Evolutionary conservation across 176 grass and related monocot species (phyloP).

Genomic region (Triticum monococcum): DNA sequence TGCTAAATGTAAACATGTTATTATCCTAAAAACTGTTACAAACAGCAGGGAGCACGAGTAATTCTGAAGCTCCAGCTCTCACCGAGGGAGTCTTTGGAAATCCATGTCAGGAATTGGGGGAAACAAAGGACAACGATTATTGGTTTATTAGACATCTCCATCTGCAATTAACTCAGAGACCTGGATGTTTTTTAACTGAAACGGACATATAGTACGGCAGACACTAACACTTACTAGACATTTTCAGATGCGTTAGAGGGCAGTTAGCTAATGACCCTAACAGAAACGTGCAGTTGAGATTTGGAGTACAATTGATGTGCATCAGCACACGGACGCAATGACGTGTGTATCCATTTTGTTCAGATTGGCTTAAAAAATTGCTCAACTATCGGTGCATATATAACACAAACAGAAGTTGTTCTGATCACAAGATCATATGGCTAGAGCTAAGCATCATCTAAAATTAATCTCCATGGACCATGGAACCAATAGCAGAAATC

Average conservation of each 20-base stretch:
- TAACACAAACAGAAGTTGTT: background rate
- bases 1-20: slow-evolving; percentile 5
- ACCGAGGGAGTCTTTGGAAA: background rate
- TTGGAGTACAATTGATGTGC: background rate
- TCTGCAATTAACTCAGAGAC: background rate
- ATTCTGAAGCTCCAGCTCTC: background rate
- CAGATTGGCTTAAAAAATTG: background rate
- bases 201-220: background rate
- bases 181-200: background rate
- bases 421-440: background rate
- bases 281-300: background rate
- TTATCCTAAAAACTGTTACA: background rate
- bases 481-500: background rate
- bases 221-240: background rate
- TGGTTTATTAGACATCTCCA: background rate
- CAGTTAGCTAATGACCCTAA: background rate
- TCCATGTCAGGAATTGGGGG: background rate
- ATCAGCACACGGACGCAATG: background rate
- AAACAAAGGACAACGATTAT: background rate
- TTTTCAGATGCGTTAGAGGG: background rate
- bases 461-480: background rate
- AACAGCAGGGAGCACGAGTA: background rate
- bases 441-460: background rate
- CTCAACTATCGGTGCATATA: background rate
- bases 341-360: no score